Percentiles rank a stretch among this genome's conserved stretches.
Evolutionary conservation across 1,139 yeast species (phyloP).

Genomic region (Geotrichum australiense): DNA sequence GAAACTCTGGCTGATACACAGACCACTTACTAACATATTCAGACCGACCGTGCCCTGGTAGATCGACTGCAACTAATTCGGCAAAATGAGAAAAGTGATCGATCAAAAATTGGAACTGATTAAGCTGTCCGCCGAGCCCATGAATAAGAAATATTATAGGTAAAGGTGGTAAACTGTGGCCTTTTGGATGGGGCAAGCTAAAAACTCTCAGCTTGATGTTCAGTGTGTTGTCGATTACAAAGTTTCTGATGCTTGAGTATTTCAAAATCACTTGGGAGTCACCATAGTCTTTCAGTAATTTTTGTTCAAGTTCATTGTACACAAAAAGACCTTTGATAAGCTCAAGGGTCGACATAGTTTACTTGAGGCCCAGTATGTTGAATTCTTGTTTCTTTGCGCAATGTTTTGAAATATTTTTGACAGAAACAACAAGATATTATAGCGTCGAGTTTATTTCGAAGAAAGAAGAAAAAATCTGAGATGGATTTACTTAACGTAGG

Average conservation of each 20-base stretch:
- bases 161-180: constrained; percentile 33
- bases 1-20: constrained; percentile 44
- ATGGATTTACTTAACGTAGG: too few species aligned
- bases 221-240: constrained; percentile 10
- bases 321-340: constrained; percentile 23
- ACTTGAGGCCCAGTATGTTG: too few species aligned
- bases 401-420: too few species aligned
- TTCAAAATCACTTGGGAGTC: constrained; percentile 19
- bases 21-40: constrained; percentile 26
- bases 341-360: constrained; percentile 17
- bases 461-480: too few species aligned
- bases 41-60: constrained; percentile 68
- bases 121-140: constrained; percentile 73
- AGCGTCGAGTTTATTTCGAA: too few species aligned
- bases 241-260: constrained; percentile 9
- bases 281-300: constrained; percentile 22
- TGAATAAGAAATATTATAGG: constrained; percentile 61
- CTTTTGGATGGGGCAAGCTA: constrained; percentile 30
- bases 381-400: too few species aligned
- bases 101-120: constrained; percentile 63
- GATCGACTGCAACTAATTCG: constrained; percentile 56
- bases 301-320: constrained; percentile 26
- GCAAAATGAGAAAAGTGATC: constrained; percentile 60
- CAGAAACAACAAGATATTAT: too few species aligned
- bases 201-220: constrained; percentile 26